Evolutionary conservation across 1,284 basidiomycete genomes (phyloP).

Genomic region (Leccinum griseonigrum): DNA sequence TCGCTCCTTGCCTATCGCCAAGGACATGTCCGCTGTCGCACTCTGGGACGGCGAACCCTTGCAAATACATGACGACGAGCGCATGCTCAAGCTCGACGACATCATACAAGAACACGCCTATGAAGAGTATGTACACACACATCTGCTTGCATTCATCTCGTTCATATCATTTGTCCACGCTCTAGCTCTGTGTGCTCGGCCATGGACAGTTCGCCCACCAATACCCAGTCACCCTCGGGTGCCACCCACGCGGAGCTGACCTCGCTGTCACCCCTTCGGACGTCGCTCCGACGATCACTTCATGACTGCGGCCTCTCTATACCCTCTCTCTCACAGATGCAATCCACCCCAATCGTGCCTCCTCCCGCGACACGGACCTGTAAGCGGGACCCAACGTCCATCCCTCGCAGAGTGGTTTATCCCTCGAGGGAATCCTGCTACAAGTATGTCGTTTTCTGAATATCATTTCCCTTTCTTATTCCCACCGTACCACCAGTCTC

Average conservation of each 20-base stretch:
- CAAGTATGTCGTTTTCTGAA: constrained; percentile 50
- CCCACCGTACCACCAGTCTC: constrained; percentile 43
- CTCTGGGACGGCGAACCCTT: constrained; percentile 32
- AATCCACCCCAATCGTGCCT: constrained; percentile 36
- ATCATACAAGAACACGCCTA: constrained; percentile 68
- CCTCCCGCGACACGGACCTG: constrained; percentile 56
- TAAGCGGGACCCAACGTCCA: constrained; percentile 48
- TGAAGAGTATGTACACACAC: constrained; percentile 54
- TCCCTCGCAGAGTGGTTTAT: constrained; percentile 57
- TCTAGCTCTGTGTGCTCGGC: constrained; percentile 23
- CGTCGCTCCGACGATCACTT: constrained; percentile 17
- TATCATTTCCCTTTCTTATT: constrained; percentile 21
- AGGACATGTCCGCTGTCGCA: constrained; percentile 34
- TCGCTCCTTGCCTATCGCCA: constrained; percentile 42
- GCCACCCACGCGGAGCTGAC: constrained; percentile 8
- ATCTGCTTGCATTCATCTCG: not conserved
- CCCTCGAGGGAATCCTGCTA: constrained; percentile 71
- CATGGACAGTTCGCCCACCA: constrained; percentile 16
- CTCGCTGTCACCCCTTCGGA: constrained; percentile 9
- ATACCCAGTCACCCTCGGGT: constrained; percentile 8
- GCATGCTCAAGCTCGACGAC: constrained; percentile 65
- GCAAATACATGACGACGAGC: constrained; percentile 46
- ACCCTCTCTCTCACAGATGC: constrained; percentile 32
- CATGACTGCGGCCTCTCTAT: constrained; percentile 25
- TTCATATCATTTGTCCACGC: constrained; percentile 3